Evolutionary conservation across 148 eudicot genomes (phyloP).

Genomic region (Arbutus unedo): DNA sequence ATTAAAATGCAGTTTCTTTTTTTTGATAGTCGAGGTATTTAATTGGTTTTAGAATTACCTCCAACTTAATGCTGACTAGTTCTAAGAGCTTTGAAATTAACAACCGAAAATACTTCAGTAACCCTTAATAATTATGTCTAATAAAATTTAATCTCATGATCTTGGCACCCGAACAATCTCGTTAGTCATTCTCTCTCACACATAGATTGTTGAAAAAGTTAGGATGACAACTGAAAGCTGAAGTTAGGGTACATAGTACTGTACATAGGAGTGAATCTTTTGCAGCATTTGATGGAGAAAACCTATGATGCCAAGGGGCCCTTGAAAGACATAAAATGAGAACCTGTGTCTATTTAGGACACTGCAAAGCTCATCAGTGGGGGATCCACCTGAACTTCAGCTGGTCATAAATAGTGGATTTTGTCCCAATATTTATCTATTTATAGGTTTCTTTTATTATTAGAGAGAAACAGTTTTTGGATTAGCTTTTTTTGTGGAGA

Average conservation of each 20-base stretch:
- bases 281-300: constrained; percentile 7
- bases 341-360: neutral
- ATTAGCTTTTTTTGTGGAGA: too few relatives aligned
- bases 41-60: too few relatives aligned
- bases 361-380: neutral
- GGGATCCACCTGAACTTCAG: neutral
- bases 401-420: neutral
- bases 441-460: neutral
- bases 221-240: neutral
- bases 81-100: too few relatives aligned
- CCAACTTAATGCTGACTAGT: too few relatives aligned
- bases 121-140: too few relatives aligned
- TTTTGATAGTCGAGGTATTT: too few relatives aligned
- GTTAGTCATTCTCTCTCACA: too few relatives aligned
- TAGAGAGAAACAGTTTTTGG: neutral
- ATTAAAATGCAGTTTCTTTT: too few relatives aligned
- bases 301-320: constrained; percentile 16
- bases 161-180: too few relatives aligned
- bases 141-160: too few relatives aligned
- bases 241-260: neutral
- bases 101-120: too few relatives aligned
- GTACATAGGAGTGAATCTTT: constrained; percentile 1
- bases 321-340: constrained; percentile 5
- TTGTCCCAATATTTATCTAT: neutral
- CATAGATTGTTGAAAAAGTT: neutral